These are phyloP conservation scores for Noccaea caerulescens DNA, from an alignment of 345 rosid species.

Conservation along the genomic window DNA sequence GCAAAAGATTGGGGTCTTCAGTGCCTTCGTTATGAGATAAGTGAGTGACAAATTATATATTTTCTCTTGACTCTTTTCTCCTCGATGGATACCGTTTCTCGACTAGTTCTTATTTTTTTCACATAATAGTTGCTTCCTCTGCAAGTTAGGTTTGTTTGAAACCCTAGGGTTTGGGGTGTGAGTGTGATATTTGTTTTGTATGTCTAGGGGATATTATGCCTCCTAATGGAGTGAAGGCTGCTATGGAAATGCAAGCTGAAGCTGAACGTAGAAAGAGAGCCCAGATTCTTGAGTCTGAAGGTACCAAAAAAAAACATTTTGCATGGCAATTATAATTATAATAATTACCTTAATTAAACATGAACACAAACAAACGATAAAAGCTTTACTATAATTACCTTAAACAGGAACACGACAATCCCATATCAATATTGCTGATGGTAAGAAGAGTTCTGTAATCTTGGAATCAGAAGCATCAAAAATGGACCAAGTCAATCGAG, in stretches of 20 bases:
- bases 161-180: no score
- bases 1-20: constrained; percentile 90
- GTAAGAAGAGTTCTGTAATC: constrained; percentile 70
- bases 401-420: constrained; percentile 47
- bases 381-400: not conserved
- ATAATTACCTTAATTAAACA: no score
- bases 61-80: constrained; percentile 4
- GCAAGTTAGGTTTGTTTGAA: no score
- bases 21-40: constrained; percentile 96
- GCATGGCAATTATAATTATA: not conserved
- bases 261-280: constrained; percentile 96
- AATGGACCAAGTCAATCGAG: constrained; percentile 74
- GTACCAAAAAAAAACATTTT: constrained; percentile 36
- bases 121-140: no score
- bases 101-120: not conserved
- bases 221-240: constrained; percentile 84
- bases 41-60: constrained; percentile 48
- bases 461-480: constrained; percentile 73
- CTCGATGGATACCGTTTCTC: constrained; percentile 4
- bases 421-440: constrained; percentile 78
- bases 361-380: not conserved
- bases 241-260: constrained; percentile 99
- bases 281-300: constrained; percentile 91
- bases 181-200: not conserved
- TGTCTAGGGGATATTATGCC: constrained; percentile 93